Conservation (phyloP, 768 basidiomycete species). For the Rhizopogon salebrosus region DNA sequence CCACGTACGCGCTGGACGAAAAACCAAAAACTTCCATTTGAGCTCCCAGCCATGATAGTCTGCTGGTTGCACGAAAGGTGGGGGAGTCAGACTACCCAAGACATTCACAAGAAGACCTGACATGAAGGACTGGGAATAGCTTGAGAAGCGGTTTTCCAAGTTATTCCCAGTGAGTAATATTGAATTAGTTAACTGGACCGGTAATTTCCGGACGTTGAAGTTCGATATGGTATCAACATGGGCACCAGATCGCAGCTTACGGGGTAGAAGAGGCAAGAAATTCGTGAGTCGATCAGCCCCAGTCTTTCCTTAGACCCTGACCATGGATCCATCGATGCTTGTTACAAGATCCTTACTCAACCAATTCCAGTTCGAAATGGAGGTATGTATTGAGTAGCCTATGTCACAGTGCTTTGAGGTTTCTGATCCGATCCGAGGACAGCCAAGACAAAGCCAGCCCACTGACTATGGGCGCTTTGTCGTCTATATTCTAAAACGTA, state of each 20-base stretch:
- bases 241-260: background rate
- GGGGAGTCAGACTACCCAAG: slow-evolving; percentile 43
- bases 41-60: slow-evolving; percentile 75
- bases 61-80: slow-evolving; percentile 44
- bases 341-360: slow-evolving; percentile 15
- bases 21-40: slow-evolving; percentile 69
- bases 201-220: slow-evolving; percentile 3
- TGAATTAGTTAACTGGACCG: slow-evolving; percentile 2
- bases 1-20: slow-evolving; percentile 71
- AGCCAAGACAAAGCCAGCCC: slow-evolving; percentile 30
- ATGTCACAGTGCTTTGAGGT: too few relatives aligned
- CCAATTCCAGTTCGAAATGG: slow-evolving; percentile 24
- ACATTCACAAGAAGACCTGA: slow-evolving; percentile 12
- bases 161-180: too few relatives aligned
- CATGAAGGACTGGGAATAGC: too few relatives aligned
- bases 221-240: background rate
- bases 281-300: background rate
- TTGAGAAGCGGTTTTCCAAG: too few relatives aligned
- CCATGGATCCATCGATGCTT: slow-evolving; percentile 21
- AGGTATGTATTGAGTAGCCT: slow-evolving; percentile 26
- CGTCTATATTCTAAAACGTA: slow-evolving; percentile 46
- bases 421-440: slow-evolving; percentile 1
- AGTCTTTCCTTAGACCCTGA: background rate
- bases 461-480: slow-evolving; percentile 64
- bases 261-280: background rate